Evolutionary conservation across 176 grass and related monocot genomes (phyloP).

Genomic region (Metroxylon sagu): DNA sequence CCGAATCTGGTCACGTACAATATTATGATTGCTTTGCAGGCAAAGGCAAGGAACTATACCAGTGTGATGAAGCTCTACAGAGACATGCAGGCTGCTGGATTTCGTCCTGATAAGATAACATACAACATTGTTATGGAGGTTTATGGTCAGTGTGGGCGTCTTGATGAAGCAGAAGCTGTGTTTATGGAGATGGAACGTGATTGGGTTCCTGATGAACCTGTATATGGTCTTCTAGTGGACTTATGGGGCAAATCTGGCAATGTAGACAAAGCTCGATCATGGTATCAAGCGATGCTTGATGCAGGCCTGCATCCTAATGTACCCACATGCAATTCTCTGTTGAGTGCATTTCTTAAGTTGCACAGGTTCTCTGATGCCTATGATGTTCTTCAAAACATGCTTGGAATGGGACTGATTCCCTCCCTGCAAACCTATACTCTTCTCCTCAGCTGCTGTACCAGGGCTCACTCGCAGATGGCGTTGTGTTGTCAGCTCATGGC

Average conservation of each 20-base stretch:
- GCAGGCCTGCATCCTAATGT: slow-evolving; percentile 87
- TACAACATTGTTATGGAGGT: slow-evolving; percentile 96
- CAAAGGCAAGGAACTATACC: slow-evolving; percentile 86
- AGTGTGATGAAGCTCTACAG: slow-evolving; percentile 90
- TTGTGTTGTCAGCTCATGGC: too few relatives aligned
- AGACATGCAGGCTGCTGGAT: slow-evolving; percentile 92
- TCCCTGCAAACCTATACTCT: slow-evolving; percentile 94
- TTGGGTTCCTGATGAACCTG: slow-evolving; percentile 92
- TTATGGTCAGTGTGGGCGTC: slow-evolving; percentile 67
- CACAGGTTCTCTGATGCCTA: slow-evolving; percentile 67
- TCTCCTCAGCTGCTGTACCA: slow-evolving; percentile 61
- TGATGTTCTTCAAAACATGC: slow-evolving; percentile 71
- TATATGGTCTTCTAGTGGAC: slow-evolving; percentile 86
- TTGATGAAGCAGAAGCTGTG: slow-evolving; percentile 74
- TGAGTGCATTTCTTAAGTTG: slow-evolving; percentile 75
- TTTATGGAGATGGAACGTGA: slow-evolving; percentile 79
- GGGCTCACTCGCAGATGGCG: too few relatives aligned
- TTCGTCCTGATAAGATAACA: slow-evolving; percentile 95
- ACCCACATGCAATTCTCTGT: slow-evolving; percentile 81
- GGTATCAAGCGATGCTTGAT: slow-evolving; percentile 86
- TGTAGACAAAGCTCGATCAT: slow-evolving; percentile 63
- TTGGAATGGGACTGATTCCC: slow-evolving; percentile 53
- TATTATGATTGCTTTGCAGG: slow-evolving; percentile 85
- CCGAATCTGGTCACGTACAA: slow-evolving; percentile 98
- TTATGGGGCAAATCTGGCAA: slow-evolving; percentile 95